phyloP scores from a whole-genome alignment of 495 filamentous ascomycete species.

The Parathielavia hyrcaniae region DNA sequence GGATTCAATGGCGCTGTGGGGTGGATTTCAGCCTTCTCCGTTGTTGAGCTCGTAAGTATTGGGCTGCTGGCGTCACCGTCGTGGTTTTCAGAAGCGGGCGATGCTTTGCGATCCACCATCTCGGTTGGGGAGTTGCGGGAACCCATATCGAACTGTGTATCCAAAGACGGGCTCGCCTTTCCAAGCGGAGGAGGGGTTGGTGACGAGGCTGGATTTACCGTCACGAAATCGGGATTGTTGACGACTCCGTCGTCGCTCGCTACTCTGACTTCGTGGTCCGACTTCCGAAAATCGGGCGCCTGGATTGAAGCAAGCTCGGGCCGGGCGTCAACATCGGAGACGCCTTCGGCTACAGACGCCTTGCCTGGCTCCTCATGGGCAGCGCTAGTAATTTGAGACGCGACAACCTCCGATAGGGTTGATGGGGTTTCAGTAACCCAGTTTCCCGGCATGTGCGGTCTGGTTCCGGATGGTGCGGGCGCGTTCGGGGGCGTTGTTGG shows the following conservation, averaged over 20 bases:
- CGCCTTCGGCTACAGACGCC: constrained; percentile 11
- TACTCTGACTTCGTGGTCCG: background rate
- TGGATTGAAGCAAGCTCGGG: background rate
- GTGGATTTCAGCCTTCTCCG: constrained; percentile 28
- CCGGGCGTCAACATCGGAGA: constrained; percentile 19
- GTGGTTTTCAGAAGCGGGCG: background rate
- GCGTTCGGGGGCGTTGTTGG: constrained; percentile 32
- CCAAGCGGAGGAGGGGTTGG: constrained; percentile 5
- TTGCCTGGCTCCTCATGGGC: constrained; percentile 9
- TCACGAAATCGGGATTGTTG: background rate
- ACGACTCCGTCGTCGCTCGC: background rate
- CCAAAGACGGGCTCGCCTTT: constrained; percentile 17
- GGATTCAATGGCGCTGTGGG: constrained; percentile 49
- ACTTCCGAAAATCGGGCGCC: background rate
- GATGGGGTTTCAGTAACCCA: constrained; percentile 57
- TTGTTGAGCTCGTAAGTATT: constrained; percentile 20
- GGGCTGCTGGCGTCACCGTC: constrained; percentile 3
- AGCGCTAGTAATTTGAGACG: constrained; percentile 18
- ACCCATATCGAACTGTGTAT: constrained; percentile 3
- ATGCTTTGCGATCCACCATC: background rate
- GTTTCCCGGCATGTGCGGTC: constrained; percentile 57
- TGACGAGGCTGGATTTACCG: constrained; percentile 5
- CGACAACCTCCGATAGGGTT: constrained; percentile 24
- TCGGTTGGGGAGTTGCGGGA: background rate
- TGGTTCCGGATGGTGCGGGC: constrained; percentile 23